phyloP scores from a whole-genome alignment of 345 rosid species.

The Aethionema arabicum region DNA sequence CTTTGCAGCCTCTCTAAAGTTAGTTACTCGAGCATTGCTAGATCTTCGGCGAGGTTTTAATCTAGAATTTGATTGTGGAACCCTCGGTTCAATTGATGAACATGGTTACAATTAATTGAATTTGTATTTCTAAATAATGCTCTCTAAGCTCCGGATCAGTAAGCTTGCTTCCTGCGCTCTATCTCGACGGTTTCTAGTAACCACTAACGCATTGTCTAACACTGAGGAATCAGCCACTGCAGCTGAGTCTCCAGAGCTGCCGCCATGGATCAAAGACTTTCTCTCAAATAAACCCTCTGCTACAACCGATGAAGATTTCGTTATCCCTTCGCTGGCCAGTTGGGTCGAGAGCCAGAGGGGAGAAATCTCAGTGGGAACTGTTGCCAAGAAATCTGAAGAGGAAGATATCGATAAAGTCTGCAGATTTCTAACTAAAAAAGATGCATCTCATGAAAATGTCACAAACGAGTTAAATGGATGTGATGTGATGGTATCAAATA shows the following conservation, averaged over 20 bases:
- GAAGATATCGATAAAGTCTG: slow-evolving; percentile 52
- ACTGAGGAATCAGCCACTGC: slow-evolving; percentile 21
- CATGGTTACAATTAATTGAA: no score
- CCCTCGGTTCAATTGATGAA: no score
- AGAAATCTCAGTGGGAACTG: slow-evolving; percentile 16
- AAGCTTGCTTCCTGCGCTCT: slow-evolving; percentile 22
- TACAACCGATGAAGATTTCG: slow-evolving; percentile 54
- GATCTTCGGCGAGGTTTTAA: no score
- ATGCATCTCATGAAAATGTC: slow-evolving; percentile 39
- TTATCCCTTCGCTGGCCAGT: slow-evolving; percentile 65
- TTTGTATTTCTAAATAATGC: background rate
- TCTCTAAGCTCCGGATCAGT: slow-evolving; percentile 19
- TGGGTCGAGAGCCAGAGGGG: slow-evolving; percentile 53
- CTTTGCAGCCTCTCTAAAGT: no score
- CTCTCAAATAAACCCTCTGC: slow-evolving; percentile 34
- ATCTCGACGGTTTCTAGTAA: slow-evolving; percentile 20
- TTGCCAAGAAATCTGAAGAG: slow-evolving; percentile 21
- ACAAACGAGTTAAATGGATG: slow-evolving; percentile 43
- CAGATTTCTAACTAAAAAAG: slow-evolving; percentile 45
- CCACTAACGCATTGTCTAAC: slow-evolving; percentile 33
- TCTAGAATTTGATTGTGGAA: no score
- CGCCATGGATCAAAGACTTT: slow-evolving; percentile 57
- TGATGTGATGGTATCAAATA: slow-evolving; percentile 39
- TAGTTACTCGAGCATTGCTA: no score
- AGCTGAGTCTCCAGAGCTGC: slow-evolving; percentile 75